Percentiles rank a stretch among this genome's conserved stretches.
Conservation (phyloP, 1,284 basidiomycete species). For the Rhizoctonia solani region DNA sequence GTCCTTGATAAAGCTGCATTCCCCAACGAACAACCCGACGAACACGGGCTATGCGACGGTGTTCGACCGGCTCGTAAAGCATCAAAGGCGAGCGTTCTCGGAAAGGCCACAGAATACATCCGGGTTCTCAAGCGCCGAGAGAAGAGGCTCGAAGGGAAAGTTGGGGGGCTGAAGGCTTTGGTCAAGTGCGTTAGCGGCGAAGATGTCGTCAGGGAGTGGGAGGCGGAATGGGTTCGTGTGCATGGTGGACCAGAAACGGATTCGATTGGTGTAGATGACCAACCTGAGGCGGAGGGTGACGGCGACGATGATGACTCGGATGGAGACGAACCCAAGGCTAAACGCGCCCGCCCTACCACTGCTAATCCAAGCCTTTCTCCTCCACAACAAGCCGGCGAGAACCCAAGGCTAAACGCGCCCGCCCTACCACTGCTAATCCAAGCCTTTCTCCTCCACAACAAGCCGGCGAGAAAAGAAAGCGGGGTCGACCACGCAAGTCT, state of each 20-base stretch:
- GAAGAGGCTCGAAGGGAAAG: constrained; percentile 66
- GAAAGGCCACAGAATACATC: constrained; percentile 83
- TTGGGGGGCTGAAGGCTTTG: constrained; percentile 68
- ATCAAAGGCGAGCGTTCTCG: constrained; percentile 80
- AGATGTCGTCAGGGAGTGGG: constrained; percentile 58
- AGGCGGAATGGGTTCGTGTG: constrained; percentile 62
- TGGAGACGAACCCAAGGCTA: constrained; percentile 47
- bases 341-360: constrained; percentile 24
- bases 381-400: constrained; percentile 43
- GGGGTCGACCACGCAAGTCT: constrained; percentile 70
- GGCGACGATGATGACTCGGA: constrained; percentile 56
- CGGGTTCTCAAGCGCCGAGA: constrained; percentile 76
- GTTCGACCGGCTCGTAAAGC: constrained; percentile 82
- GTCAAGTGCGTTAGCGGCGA: constrained; percentile 71
- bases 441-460: constrained; percentile 4
- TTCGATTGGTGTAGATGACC: constrained; percentile 50
- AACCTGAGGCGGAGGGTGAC: constrained; percentile 56
- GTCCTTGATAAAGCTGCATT: constrained; percentile 55
- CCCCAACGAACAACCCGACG: constrained; percentile 62
- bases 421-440: constrained; percentile 9
- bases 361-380: neutral
- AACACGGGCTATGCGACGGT: constrained; percentile 76
- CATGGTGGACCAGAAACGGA: constrained; percentile 72
- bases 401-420: constrained; percentile 46
- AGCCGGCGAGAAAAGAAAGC: constrained; percentile 61